Evolutionary conservation across 352 stramenopile species (phyloP), one percentile per base, ranked within the genome.

Genomic region (Globisporangium okanoganense): DNA sequence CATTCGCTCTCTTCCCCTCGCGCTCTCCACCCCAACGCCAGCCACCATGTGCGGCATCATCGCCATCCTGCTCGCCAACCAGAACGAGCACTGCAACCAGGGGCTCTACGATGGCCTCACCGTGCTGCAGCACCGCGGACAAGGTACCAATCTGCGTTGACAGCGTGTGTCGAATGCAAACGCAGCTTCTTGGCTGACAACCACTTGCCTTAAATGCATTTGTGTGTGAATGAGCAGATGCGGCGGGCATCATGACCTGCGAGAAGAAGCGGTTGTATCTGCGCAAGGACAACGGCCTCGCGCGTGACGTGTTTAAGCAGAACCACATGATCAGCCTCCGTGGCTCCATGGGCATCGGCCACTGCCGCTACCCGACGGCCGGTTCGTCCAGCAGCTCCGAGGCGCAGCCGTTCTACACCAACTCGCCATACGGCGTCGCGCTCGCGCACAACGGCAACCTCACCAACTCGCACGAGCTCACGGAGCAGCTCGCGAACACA

Each of bases 361-460:
- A 99, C 75, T 97, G 93, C 62, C 93, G 98, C 40, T 99, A 99
- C 79, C 97, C 98, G 25, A 99, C 97, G 8, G 96, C 97, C 1
- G 97, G 97, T 45, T 92, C 83, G 0, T 93, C 84, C 53, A 87
- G 82, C 24, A 94, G 83, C 76, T 91, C 79, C 7, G 92, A 98
- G 70, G 92, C 94, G 49, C 96, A 99, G 79, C 98, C 98, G 16
- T 97, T 99, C 66, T 99, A 99, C 85, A 99, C 97, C 22, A 99
- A 99, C 85, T 99, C 95, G 69, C 97, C 97, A 13, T 99, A 99
- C 76, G 98, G 97, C 27, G 94, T 99, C 38, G 95, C 95, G 47
- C 89, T 99, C 24, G 98, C 96, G 20, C 86, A 95, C 73, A 99
- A 99, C 78, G 98, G 98, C 54, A 99, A 99, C 76, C 79, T 99